Conservation (phyloP, 1,284 basidiomycete species). For the Rhodotorula sp. region DNA sequence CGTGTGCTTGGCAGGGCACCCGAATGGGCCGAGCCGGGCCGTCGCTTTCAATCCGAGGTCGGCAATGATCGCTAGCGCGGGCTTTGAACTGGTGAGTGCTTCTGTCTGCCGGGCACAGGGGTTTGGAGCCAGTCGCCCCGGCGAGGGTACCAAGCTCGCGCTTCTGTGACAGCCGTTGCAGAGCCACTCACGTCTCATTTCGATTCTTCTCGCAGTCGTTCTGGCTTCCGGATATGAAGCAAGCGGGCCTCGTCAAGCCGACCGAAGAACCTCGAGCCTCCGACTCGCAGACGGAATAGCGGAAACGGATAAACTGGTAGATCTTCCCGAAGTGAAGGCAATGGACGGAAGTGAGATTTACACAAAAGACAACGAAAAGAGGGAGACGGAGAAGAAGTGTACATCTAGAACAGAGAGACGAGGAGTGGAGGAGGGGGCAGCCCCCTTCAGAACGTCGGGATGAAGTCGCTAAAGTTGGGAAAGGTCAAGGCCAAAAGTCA, state of each 20-base stretch:
- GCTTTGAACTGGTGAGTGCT: slow-evolving; percentile 72
- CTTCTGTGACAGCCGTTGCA: no score
- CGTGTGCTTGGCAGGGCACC: slow-evolving; percentile 67
- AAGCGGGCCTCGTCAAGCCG: slow-evolving; percentile 49
- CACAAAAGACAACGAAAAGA: slow-evolving; percentile 37
- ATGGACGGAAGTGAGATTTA: not conserved
- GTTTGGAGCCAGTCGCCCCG: not conserved
- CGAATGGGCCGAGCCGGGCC: slow-evolving; percentile 70
- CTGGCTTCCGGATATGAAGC: slow-evolving; percentile 71
- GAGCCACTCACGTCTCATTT: not conserved
- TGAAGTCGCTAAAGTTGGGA: not conserved
- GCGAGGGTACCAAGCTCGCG: no score
- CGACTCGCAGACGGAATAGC: no score
- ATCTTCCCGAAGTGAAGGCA: not conserved
- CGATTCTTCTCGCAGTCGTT: slow-evolving; percentile 61
- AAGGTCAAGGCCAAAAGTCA: no score
- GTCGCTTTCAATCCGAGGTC: slow-evolving; percentile 83
- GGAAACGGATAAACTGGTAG: not conserved
- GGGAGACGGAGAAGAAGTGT: slow-evolving; percentile 39
- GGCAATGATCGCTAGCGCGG: slow-evolving; percentile 85
- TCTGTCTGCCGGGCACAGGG: not conserved
- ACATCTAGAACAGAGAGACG: no score
- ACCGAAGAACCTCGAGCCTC: not conserved
- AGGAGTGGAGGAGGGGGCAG: not conserved
- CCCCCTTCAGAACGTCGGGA: slow-evolving; percentile 3